These are phyloP conservation scores for Fusarium sp. DNA, from an alignment of 2,329 filamentous ascomycete genomes.

Conservation along the genomic window DNA sequence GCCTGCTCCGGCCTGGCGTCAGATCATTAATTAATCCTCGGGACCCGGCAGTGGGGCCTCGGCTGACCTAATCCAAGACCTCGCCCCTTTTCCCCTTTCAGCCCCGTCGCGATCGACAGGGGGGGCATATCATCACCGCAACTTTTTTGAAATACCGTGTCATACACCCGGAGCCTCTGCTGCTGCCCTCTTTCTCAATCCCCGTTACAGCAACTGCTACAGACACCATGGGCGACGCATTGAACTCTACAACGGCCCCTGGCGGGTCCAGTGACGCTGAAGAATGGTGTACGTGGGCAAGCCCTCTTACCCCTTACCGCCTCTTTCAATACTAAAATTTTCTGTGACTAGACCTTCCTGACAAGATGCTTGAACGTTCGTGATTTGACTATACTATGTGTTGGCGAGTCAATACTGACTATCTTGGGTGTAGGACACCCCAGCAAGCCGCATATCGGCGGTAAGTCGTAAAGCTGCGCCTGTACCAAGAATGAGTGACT, in stretches of 20 bases:
- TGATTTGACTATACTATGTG: constrained; percentile 4
- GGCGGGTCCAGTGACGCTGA: constrained; percentile 20
- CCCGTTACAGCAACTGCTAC: constrained; percentile 3
- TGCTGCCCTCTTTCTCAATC: background rate
- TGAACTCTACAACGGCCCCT: constrained; percentile 10
- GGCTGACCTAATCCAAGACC: constrained; percentile 34
- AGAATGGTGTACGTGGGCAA: constrained; percentile 37
- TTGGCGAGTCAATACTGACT: constrained; percentile 17
- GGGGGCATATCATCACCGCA: background rate
- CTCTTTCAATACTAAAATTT: background rate
- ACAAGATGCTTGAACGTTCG: constrained; percentile 42
- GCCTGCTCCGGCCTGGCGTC: constrained; percentile 11
- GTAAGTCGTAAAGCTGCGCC: constrained; percentile 13
- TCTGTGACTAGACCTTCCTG: constrained; percentile 30
- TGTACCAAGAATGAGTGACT: background rate
- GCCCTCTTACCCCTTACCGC: background rate
- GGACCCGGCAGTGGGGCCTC: background rate
- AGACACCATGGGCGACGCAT: constrained; percentile 26
- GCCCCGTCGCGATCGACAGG: constrained; percentile 16
- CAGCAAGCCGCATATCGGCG: constrained; percentile 39
- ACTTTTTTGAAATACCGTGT: constrained; percentile 14
- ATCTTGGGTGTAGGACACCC: constrained; percentile 32
- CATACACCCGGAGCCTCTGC: constrained; percentile 10
- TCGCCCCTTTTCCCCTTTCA: constrained; percentile 39
- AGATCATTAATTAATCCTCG: background rate